Evolutionary conservation across 2,329 filamentous ascomycete species (phyloP).

Genomic region (Ophiognomonia clavigignenti-juglandacearum): DNA sequence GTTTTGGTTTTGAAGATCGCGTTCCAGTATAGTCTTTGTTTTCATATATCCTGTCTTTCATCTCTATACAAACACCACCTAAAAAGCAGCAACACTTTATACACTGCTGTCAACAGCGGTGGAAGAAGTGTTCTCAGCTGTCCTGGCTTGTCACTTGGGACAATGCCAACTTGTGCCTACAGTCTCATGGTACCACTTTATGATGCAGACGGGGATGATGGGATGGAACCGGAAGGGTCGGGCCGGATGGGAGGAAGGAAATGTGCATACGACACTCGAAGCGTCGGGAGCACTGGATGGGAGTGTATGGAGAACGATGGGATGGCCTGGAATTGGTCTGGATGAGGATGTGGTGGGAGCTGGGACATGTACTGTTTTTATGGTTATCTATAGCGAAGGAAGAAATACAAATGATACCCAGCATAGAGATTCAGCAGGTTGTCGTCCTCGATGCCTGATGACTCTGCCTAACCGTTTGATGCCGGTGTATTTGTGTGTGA

Average conservation of each 20-base stretch:
- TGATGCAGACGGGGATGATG: slow-evolving; percentile 2
- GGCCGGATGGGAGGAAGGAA: slow-evolving; percentile 8
- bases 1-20: slow-evolving; percentile 3
- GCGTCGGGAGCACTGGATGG: slow-evolving; percentile 1
- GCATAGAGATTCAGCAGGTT: background rate
- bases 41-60: background rate
- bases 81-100: slow-evolving; percentile 10
- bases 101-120: too few relatives aligned
- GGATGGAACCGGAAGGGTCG: background rate
- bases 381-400: slow-evolving; percentile 17
- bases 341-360: background rate
- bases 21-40: slow-evolving; percentile 10
- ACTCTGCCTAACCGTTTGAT: too few relatives aligned
- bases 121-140: too few relatives aligned
- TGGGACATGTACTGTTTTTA: slow-evolving; percentile 10
- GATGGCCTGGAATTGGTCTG: background rate
- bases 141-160: slow-evolving; percentile 4
- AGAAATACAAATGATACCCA: slow-evolving; percentile 19
- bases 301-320: background rate
- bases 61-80: slow-evolving; percentile 8
- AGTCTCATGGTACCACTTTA: slow-evolving; percentile 15
- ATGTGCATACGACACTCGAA: slow-evolving; percentile 3
- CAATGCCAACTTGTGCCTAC: background rate
- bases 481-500: too few relatives aligned
- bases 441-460: background rate